Base-by-base conservation (phyloP, 2,329 filamentous ascomycete species). In the Phoma sp. region DNA sequence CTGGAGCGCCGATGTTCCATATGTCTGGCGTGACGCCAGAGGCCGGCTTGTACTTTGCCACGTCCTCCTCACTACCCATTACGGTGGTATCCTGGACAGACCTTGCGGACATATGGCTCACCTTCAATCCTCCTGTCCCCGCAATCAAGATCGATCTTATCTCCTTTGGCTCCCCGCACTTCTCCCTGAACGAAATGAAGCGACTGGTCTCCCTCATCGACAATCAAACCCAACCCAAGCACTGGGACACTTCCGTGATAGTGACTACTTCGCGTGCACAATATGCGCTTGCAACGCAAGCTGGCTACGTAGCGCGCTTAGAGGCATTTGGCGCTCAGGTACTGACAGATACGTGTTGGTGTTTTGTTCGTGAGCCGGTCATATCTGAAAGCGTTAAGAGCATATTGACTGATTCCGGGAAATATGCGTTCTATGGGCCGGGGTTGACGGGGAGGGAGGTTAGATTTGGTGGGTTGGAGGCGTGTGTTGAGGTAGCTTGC, bases 261-360 rank as follows among this genome's bases (percentile, higher is more conserved):
- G 43, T 59, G 5, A 59, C 57, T 2, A 51, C 48, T 2, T 73
- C 52, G 7, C 62, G 66, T 7, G 29, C 55, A 2, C 61, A 58
- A 6, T 58, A 62, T 32, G 40, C 36, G 9, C 44, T 48, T 35
- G 72, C 71, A 7, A 30, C 36, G 2, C 61, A 69, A 9, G 68
- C 65, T 0, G 75, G 75, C 0, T 54, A 70, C 5, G 47, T 76
- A 2, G 52, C 60, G 0, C 45, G 45, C 6, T 35, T 81, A 2
- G 62, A 75, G 11, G 30, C 11, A 0, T 79, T 79, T 45, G 78
- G 79, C 0, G 76, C 65, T 1, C 62, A 67, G 22, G 46, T 79
- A 4, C 63, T 80, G 10, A 80, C 74, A 0, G 78, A 81, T 55
- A 80, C 77, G 0, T 81, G 78, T 47, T 81, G 78, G 78, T 81